Base-by-base conservation (phyloP, 1,284 basidiomycete species). In the Papiliotrema flavescens region DNA sequence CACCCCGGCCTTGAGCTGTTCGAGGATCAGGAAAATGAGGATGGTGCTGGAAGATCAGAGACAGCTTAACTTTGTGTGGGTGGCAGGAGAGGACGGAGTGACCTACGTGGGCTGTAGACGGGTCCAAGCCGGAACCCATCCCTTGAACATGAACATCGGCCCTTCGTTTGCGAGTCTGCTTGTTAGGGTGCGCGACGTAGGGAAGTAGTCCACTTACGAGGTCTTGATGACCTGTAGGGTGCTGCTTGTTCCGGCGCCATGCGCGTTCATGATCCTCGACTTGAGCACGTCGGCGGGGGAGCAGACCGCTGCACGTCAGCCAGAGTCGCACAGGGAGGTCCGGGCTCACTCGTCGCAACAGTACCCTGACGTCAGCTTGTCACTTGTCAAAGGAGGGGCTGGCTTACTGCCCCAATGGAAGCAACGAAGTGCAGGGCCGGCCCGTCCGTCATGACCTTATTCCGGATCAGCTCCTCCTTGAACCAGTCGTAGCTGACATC, bases 231-330 rank as follows among this genome's bases (percentile, higher is more conserved):
- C 85, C 11, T 75, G 79, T 26, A 90, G 59, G 2, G 89, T 86
- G 17, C 87, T 88, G 81, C 79, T 83, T 5, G 86, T 85, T 32
- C 89, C 88, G 3, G 85, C 84, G 7, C 89, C 88, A 2, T 87
- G 86, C 0, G 90, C 89, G 67, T 89, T 91, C 90, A 94, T 94
- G 66, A 94, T 89, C 37, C 81, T 53, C 24, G 84, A 84, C 80
- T 94, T 94, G 61, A 95, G 78, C 24, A 94, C 91, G 69, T 95
- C 91, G 14, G 90, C 90, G 0, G 91, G 91, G 0, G 90, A 91
- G 74, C 91, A 94, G n/a, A 95, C 85, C 0, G 91, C 66, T 65
- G 50, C 22, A 20, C 3, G 40, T 42, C 34, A 43, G 55, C 39
- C 22, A 28, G 55, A 43, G 52, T 54, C 20, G 51, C 52, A 41